A percentile compares a stretch with the other conserved stretches of the same genome.
These are phyloP conservation scores for Cryptococcus maquisensis DNA, from an alignment of 1,284 basidiomycete species.

Conservation along the genomic window DNA sequence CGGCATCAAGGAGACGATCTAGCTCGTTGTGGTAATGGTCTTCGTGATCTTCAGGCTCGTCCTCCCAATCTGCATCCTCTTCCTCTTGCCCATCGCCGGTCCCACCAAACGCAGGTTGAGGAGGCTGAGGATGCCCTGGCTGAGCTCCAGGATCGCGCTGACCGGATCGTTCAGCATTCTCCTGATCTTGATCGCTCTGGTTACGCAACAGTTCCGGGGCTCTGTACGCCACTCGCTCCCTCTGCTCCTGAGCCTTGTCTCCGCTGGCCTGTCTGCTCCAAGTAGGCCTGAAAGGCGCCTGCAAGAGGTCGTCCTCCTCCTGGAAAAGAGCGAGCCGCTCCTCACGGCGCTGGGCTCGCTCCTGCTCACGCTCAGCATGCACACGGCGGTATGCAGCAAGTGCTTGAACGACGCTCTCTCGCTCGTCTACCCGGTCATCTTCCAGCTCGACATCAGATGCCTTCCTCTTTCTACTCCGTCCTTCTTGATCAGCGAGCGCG, in stretches of 20 bases:
- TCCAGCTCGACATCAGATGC: too few relatives aligned
- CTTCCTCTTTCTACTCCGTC: too few relatives aligned
- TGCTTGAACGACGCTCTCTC: not conserved
- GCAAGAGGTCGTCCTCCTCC: not conserved
- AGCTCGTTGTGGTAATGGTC: not conserved
- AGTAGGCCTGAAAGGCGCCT: not conserved
- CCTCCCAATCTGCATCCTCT: conserved; percentile 13
- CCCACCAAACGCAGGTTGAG: not conserved
- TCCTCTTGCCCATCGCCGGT: conserved; percentile 4
- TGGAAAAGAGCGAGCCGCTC: not conserved
- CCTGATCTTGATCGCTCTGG: conserved; percentile 4
- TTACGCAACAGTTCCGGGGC: conserved; percentile 19
- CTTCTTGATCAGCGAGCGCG: too few relatives aligned
- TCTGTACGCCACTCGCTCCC: conserved; percentile 13
- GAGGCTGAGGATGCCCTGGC: not conserved
- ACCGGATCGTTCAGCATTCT: not conserved
- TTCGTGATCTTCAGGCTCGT: conserved; percentile 7
- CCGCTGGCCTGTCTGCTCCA: not conserved
- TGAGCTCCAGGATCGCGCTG: not conserved
- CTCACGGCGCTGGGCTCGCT: not conserved
- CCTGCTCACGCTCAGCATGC: not conserved
- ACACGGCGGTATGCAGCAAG: not conserved
- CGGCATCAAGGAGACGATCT: too few relatives aligned
- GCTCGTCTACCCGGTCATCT: too few relatives aligned
- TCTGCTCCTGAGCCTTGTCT: not conserved